phyloP scores from a whole-genome alignment of 768 basidiomycete genomes.

The Boletus reticuloceps region DNA sequence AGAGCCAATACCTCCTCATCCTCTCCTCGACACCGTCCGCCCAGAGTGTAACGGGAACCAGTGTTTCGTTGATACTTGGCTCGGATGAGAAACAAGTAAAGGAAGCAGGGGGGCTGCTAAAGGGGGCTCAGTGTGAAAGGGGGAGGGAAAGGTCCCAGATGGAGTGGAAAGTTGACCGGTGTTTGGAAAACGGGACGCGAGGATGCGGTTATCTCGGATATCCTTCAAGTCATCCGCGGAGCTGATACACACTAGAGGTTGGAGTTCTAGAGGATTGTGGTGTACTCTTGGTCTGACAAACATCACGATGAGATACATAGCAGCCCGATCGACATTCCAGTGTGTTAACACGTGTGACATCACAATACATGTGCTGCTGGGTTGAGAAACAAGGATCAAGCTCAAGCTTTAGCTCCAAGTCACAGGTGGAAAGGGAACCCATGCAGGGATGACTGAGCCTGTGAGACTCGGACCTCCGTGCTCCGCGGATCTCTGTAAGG shows the following conservation, averaged over 20 bases:
- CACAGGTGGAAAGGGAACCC: too few relatives aligned
- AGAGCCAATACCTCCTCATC: slow-evolving; percentile 44
- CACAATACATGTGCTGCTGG: too few relatives aligned
- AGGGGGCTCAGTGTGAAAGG: slow-evolving; percentile 62
- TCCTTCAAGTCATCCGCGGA: slow-evolving; percentile 12
- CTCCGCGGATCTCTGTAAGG: too few relatives aligned
- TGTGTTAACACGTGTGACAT: too few relatives aligned
- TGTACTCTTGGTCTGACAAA: too few relatives aligned
- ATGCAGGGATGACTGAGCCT: too few relatives aligned
- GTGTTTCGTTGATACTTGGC: slow-evolving; percentile 58
- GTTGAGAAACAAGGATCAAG: too few relatives aligned
- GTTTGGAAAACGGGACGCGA: slow-evolving; percentile 28
- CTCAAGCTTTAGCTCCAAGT: too few relatives aligned
- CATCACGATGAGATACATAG: too few relatives aligned
- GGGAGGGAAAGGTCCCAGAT: slow-evolving; percentile 71
- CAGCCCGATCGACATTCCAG: too few relatives aligned
- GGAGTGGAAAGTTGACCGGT: slow-evolving; percentile 74
- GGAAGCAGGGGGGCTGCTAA: slow-evolving; percentile 54
- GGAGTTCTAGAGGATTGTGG: too few relatives aligned
- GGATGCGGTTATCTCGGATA: slow-evolving; percentile 14
- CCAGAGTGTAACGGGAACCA: slow-evolving; percentile 48
- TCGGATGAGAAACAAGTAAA: slow-evolving; percentile 61
- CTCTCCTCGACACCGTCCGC: slow-evolving; percentile 62
- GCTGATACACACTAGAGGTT: slow-evolving; percentile 1
- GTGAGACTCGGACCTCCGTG: too few relatives aligned